Conservation (phyloP, 495 filamentous ascomycete genomes). For the Physcia stellaris region DNA sequence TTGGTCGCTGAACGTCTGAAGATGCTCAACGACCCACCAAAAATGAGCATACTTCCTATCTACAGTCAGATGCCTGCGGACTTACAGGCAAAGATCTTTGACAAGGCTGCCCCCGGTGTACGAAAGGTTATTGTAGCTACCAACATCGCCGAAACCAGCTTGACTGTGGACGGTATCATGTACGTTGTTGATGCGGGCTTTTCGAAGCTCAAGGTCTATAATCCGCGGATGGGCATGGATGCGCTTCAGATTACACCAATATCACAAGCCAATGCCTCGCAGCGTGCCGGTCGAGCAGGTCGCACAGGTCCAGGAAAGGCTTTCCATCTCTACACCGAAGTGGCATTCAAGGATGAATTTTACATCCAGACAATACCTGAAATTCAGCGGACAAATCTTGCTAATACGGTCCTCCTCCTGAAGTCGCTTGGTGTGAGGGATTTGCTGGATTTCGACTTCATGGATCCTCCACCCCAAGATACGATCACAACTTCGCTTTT, state of each 20-base stretch:
- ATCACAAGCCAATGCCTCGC: constrained; percentile 88
- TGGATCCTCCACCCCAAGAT: constrained; percentile 97
- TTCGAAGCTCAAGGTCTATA: constrained; percentile 97
- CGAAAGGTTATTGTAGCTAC: constrained; percentile 97
- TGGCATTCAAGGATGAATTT: constrained; percentile 89
- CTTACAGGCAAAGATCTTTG: constrained; percentile 94
- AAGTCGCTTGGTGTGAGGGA: constrained; percentile 94
- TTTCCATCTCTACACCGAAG: constrained; percentile 87
- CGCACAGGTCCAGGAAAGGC: constrained; percentile 93
- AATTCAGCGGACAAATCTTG: constrained; percentile 91
- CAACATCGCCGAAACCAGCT: constrained; percentile 94
- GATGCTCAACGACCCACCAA: constrained; percentile 84
- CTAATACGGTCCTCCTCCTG: constrained; percentile 85
- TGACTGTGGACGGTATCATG: constrained; percentile 99
- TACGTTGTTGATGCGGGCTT: constrained; percentile 95
- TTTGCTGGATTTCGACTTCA: constrained; percentile 94
- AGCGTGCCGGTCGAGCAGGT: constrained; percentile 86
- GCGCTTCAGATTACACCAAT: constrained; percentile 97
- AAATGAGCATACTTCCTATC: constrained; percentile 89
- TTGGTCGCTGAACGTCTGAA: constrained; percentile 80
- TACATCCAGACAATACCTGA: constrained; percentile 98
- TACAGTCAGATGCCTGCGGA: constrained; percentile 99
- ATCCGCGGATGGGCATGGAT: constrained; percentile 98
- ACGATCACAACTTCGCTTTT: constrained; percentile 95
- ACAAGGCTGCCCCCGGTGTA: constrained; percentile 76